Evolutionary conservation across 2,329 filamentous ascomycete genomes (phyloP).

Genomic region (Nemania sp.): DNA sequence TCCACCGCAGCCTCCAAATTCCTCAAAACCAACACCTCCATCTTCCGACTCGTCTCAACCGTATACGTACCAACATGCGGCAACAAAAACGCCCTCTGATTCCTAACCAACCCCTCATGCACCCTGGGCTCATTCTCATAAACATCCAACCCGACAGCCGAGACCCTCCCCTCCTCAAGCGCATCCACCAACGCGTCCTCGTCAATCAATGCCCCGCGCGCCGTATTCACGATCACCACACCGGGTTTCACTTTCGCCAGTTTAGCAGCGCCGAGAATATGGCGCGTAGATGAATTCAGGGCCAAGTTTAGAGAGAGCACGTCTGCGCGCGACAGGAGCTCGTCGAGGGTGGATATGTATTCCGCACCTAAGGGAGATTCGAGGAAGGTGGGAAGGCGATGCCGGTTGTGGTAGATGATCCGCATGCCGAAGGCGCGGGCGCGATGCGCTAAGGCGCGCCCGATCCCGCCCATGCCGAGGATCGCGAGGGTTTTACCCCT

Average conservation of each 20-base stretch:
- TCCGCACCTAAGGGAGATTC: constrained; percentile 48
- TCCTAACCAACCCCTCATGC: constrained; percentile 61
- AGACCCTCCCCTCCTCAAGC: constrained; percentile 57
- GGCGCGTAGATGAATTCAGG: constrained; percentile 52
- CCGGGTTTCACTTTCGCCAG: constrained; percentile 59
- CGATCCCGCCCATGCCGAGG: constrained; percentile 64
- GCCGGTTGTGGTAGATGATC: constrained; percentile 61
- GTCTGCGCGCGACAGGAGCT: constrained; percentile 56
- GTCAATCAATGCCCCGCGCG: constrained; percentile 59
- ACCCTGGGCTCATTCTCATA: constrained; percentile 63
- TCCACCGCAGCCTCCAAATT: constrained; percentile 59
- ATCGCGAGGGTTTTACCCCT: constrained; percentile 58
- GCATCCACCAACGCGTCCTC: constrained; percentile 58
- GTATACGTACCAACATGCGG: constrained; percentile 72
- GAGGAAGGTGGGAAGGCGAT: constrained; percentile 39
- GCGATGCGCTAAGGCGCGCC: constrained; percentile 50
- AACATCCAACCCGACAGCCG: constrained; percentile 58
- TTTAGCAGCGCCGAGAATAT: constrained; percentile 55
- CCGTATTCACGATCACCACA: constrained; percentile 60
- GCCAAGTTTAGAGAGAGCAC: constrained; percentile 59
- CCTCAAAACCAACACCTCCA: constrained; percentile 52
- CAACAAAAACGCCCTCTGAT: constrained; percentile 63
- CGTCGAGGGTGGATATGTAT: constrained; percentile 60
- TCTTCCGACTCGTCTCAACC: constrained; percentile 50
- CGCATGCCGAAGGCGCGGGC: constrained; percentile 57